Evolutionary conservation across 2,329 filamentous ascomycete genomes (phyloP).

Genomic region (Exophiala sp.): DNA sequence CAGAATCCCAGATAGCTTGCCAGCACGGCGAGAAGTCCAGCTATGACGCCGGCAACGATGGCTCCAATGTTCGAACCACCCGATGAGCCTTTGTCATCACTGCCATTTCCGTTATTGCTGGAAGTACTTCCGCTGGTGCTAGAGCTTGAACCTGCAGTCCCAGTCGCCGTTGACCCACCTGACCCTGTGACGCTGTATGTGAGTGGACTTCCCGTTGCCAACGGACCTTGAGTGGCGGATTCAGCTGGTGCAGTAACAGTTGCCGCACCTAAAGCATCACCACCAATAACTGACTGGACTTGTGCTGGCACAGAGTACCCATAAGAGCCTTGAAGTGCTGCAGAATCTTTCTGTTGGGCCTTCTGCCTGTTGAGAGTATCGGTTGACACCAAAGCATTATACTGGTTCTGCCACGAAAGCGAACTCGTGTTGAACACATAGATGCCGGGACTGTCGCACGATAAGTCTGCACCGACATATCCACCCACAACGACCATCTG

Average conservation of each 20-base stretch:
- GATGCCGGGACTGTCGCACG: constrained; percentile 65
- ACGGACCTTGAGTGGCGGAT: constrained; percentile 63
- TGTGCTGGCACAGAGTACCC: constrained; percentile 68
- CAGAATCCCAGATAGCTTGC: constrained; percentile 73
- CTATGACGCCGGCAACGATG: constrained; percentile 59
- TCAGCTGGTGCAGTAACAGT: constrained; percentile 63
- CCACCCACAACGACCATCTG: constrained; percentile 80
- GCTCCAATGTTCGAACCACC: constrained; percentile 50
- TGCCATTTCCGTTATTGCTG: constrained; percentile 48
- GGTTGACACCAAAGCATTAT: constrained; percentile 59
- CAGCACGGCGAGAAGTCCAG: constrained; percentile 62
- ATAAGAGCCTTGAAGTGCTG: constrained; percentile 56
- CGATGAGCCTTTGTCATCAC: constrained; percentile 20
- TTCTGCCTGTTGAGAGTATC: constrained; percentile 48
- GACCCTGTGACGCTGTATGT: constrained; percentile 61
- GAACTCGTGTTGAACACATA: constrained; percentile 75
- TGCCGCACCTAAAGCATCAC: constrained; percentile 63
- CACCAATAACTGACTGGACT: constrained; percentile 65
- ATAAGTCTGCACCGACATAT: constrained; percentile 57
- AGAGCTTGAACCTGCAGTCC: constrained; percentile 36
- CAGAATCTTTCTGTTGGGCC: constrained; percentile 51
- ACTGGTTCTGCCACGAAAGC: constrained; percentile 65
- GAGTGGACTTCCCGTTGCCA: constrained; percentile 65
- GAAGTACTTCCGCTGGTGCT: constrained; percentile 46
- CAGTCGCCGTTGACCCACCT: constrained; percentile 41